phyloP scores from a whole-genome alignment of 2,329 filamentous ascomycete species.

The Exserohilum turcica region DNA sequence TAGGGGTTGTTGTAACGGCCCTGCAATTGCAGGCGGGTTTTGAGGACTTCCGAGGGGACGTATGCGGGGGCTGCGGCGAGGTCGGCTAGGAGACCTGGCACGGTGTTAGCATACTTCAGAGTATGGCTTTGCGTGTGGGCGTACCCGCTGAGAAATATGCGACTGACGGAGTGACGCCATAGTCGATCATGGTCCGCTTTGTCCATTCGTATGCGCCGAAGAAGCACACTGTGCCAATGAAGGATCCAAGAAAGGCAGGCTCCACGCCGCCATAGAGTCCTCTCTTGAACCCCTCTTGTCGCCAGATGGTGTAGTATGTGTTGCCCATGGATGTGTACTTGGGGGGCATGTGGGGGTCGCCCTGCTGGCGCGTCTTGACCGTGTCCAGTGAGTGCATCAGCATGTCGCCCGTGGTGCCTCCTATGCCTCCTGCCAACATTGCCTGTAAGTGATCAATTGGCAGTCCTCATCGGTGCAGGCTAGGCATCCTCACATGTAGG shows the following conservation, averaged over 20 bases:
- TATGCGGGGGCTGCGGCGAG: slow-evolving; percentile 91
- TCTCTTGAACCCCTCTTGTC: slow-evolving; percentile 84
- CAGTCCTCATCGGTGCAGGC: slow-evolving; percentile 6
- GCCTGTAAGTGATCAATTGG: slow-evolving; percentile 60
- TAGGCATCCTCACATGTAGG: slow-evolving; percentile 49
- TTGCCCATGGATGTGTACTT: slow-evolving; percentile 90
- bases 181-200: slow-evolving; percentile 86
- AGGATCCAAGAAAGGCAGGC: slow-evolving; percentile 88
- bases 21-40: slow-evolving; percentile 94
- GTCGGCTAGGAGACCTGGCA: slow-evolving; percentile 84
- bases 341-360: slow-evolving; percentile 88
- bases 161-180: slow-evolving; percentile 78
- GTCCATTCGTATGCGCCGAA: slow-evolving; percentile 97
- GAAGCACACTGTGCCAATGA: slow-evolving; percentile 91
- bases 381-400: slow-evolving; percentile 99
- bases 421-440: slow-evolving; percentile 93
- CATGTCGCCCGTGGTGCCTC: slow-evolving; percentile 92
- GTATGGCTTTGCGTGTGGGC: slow-evolving; percentile 19
- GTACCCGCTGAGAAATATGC: slow-evolving; percentile 84
- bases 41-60: slow-evolving; percentile 95
- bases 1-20: slow-evolving; percentile 93
- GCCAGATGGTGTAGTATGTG: slow-evolving; percentile 90
- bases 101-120: background rate
- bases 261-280: slow-evolving; percentile 94
- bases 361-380: slow-evolving; percentile 97